Conservation (phyloP, 148 eudicot species). For the Arbutus unedo region DNA sequence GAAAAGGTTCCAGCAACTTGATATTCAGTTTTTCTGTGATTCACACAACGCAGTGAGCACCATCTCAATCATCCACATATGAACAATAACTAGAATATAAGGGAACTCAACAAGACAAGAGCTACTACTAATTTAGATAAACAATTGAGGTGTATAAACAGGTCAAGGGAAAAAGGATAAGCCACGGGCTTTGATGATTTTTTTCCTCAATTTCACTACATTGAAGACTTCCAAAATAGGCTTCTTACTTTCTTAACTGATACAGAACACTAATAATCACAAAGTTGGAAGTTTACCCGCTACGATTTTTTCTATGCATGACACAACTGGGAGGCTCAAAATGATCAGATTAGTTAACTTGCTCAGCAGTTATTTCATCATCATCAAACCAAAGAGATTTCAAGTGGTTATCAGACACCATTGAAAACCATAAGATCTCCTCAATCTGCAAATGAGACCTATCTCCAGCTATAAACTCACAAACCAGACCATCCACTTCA, state of each 20-base stretch:
- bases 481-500: constrained; percentile 52
- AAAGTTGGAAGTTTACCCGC: neutral
- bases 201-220: neutral
- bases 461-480: constrained; percentile 55
- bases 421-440: constrained; percentile 27
- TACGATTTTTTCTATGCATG: neutral
- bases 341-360: neutral
- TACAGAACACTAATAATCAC: neutral
- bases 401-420: constrained; percentile 40
- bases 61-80: neutral
- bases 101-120: neutral
- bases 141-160: neutral
- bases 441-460: constrained; percentile 27
- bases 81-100: neutral
- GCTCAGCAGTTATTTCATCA: constrained; percentile 3
- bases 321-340: neutral
- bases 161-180: no score
- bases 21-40: neutral
- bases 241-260: neutral
- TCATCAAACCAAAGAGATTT: constrained; percentile 35
- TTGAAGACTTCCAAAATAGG: neutral
- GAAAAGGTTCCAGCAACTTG: neutral
- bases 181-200: neutral
- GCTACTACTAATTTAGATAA: neutral
- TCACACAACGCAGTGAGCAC: neutral